These are phyloP conservation scores for Phytophthora fragariaefolia DNA, from an alignment of 352 stramenopile genomes.

Conservation along the genomic window DNA sequence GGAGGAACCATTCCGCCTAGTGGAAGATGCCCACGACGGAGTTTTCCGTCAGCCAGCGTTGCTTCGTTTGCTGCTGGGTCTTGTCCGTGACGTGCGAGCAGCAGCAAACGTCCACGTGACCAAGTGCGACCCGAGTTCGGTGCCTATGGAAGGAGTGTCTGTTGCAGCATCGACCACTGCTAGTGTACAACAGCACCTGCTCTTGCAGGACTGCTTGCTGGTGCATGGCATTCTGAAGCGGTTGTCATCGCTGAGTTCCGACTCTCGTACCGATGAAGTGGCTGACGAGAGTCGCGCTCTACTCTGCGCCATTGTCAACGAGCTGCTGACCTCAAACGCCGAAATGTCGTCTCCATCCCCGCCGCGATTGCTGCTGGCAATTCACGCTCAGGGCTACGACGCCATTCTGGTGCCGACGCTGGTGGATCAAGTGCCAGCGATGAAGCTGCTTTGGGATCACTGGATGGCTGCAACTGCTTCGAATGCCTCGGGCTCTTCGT, in stretches of 20 bases:
- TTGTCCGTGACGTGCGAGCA: constrained; percentile 50
- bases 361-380: background rate
- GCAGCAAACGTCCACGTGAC: constrained; percentile 51
- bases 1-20: constrained; percentile 61
- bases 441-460: background rate
- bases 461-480: constrained; percentile 52
- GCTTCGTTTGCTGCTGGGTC: constrained; percentile 44
- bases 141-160: constrained; percentile 31
- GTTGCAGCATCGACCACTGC: constrained; percentile 25
- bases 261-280: background rate
- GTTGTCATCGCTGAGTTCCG: constrained; percentile 26
- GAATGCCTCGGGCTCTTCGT: constrained; percentile 21
- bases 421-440: background rate
- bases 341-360: background rate
- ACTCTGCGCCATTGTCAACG: background rate
- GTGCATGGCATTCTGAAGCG: constrained; percentile 54
- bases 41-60: constrained; percentile 50
- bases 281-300: constrained; percentile 1
- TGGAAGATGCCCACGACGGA: constrained; percentile 47
- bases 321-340: background rate
- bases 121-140: constrained; percentile 48
- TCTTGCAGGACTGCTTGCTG: constrained; percentile 68
- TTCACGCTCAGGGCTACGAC: constrained; percentile 2
- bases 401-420: background rate
- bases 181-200: constrained; percentile 53